Percentiles rank a stretch among this genome's conserved stretches.
These are phyloP conservation scores for Trichodelitschia bisporula DNA, from an alignment of 495 filamentous ascomycete species.

Conservation along the genomic window DNA sequence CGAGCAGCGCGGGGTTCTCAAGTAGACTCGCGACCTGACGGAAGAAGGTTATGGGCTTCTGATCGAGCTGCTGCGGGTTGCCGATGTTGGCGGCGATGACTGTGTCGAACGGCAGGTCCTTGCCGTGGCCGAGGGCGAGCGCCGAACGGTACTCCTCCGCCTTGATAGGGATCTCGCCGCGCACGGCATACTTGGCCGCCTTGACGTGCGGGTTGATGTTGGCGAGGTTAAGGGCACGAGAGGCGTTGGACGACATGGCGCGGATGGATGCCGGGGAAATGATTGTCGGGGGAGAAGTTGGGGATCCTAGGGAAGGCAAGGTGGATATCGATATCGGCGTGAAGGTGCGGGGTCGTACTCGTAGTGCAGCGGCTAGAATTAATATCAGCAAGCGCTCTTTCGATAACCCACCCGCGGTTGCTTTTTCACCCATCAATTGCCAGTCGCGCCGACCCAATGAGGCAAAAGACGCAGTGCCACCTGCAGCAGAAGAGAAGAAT, in stretches of 20 bases:
- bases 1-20: constrained; percentile 65
- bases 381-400: too few species aligned
- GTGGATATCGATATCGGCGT: too few species aligned
- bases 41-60: constrained; percentile 98
- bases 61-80: constrained; percentile 94
- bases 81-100: constrained; percentile 96
- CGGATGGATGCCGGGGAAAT: too few species aligned
- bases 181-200: constrained; percentile 82
- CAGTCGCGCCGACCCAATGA: too few species aligned
- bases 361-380: too few species aligned
- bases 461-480: too few species aligned
- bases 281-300: too few species aligned
- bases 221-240: constrained; percentile 42
- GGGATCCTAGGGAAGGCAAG: too few species aligned
- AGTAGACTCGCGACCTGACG: constrained; percentile 85
- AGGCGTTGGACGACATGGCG: constrained; percentile 30
- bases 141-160: constrained; percentile 68
- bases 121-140: constrained; percentile 29
- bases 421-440: too few species aligned
- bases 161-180: constrained; percentile 76
- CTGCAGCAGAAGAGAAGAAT: too few species aligned
- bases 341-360: too few species aligned
- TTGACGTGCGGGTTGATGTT: constrained; percentile 82
- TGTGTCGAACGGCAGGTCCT: constrained; percentile 56
- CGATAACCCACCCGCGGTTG: too few species aligned